Base-by-base conservation (phyloP, 164 flowering plant species). In the Nymphaea colorata region DNA sequence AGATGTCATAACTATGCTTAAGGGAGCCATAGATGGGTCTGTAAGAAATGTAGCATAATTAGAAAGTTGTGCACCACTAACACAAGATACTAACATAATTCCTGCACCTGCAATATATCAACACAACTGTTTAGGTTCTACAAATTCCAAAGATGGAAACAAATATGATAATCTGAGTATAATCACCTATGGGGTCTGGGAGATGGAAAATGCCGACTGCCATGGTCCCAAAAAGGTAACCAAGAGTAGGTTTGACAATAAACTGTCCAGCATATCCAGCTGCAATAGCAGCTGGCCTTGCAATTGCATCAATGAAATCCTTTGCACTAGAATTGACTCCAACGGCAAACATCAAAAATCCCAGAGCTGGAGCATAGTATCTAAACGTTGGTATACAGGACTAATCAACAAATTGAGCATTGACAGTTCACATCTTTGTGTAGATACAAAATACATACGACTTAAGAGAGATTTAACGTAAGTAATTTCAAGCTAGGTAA, bases 261-360 rank as follows among this genome's bases (percentile, higher is more conserved):
- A 83, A 91, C 70, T 94, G 98, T 43, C 93, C 97, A 79, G 82
- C 66, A 78, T 85, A 94, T 71, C 97, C 98, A 66, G 89, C 88
- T 51, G 82, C 68, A 69, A 94, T 87, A 70, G 84, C 93, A 59
- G 73, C 70, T 44, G 98, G 96, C 75, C 86, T 84, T 5, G 79
- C 81, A 74, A 94, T 83, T 68, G 98, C 97, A 78, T 88, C 87
- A 69, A 91, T 68, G 73, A 94, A 91, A 79, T 94, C 98, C 72
- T 85, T 87, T 74, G 80, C 94, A 66, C 86, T 84, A 69, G 97
- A 91, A 82, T 94, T 94, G 59, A 91, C 84, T 67, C 96, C 98
- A 70, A 94, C 98, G 43, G 98, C 98, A 81, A 94, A 94, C 98
- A 94, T 94, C 81, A 94, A 71, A 79, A 87, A 94, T 61, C 98